Base-by-base conservation (phyloP, 2,329 filamentous ascomycete species). In the Exophiala sp. region DNA sequence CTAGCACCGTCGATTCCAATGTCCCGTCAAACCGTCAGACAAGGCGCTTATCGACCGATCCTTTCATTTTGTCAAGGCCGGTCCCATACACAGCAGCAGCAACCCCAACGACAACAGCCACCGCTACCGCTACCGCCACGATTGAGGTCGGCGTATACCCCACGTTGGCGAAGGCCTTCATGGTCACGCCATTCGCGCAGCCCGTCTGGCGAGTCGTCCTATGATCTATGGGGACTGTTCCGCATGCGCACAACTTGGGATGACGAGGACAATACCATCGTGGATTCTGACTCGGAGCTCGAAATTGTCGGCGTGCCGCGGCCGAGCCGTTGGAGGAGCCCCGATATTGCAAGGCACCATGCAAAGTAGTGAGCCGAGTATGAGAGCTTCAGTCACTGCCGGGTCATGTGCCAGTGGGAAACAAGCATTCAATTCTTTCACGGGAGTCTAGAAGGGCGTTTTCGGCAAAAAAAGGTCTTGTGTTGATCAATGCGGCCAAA, bases 231-330 rank as follows among this genome's bases (percentile, higher is more conserved):
- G 38, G 38, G 19, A 41, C 38, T 37, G 38, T 23, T 41, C 38
- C 22, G 38, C 3, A 41, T 41, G 38, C 38, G 38, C 38, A 41
- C 38, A 7, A 41, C 38, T 8, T 23, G 38, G 38, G 38, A 41
- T 14, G 38, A 41, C 13, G 38, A 41, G 9, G 38, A 41, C 5
- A 41, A 24, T 8, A 41, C 22, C 8, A 24, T 24, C 2, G 38
- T 41, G 11, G 38, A 41, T 24, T 4, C 19, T 24, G 22, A 41
- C 21, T 41, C 19, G 3, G 38, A 41, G 13, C 38, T 41, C 13
- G 38, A 41, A 13, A 41, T 41, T 24, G 38, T 41, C 7, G 21
- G n/a, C 8, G 38, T 22, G 19, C 38, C 38, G 11, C 19, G 22
- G 22, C 38, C 22, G 21, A 41, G 9, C 3, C 19, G 38, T 24